Percentiles rank a stretch among this genome's conserved stretches.
Evolutionary conservation across 805 yeast genomes (phyloP).

Genomic region (Brettanomyces bruxellensis): DNA sequence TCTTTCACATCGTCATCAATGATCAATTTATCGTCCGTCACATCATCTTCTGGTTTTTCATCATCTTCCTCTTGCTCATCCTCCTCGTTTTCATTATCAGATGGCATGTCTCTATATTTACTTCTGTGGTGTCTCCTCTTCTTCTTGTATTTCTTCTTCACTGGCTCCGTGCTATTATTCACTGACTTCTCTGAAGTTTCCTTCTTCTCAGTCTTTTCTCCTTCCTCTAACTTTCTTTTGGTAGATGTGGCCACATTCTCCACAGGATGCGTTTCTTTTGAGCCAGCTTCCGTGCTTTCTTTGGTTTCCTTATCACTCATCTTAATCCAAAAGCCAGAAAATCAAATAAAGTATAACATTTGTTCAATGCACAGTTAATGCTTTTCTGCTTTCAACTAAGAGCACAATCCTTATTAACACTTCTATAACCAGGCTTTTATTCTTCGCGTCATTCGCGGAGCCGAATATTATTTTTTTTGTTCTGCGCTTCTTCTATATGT

Average conservation of each 20-base stretch:
- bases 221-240: neutral
- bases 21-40: slow-evolving; percentile 43
- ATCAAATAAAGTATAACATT: no score
- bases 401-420: no score
- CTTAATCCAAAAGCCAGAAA: neutral
- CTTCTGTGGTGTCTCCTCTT: slow-evolving; percentile 16
- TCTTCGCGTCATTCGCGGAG: no score
- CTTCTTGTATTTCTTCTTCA: slow-evolving; percentile 6
- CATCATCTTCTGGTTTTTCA: slow-evolving; percentile 31
- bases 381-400: no score
- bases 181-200: neutral
- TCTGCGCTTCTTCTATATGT: no score
- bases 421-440: no score
- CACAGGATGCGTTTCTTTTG: neutral
- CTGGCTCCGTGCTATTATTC: neutral
- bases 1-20: slow-evolving; percentile 69
- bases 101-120: slow-evolving; percentile 14
- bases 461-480: no score
- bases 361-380: no score
- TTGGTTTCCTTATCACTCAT: slow-evolving; percentile 2
- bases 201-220: neutral
- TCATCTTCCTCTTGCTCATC: slow-evolving; percentile 15
- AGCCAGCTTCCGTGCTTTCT: slow-evolving; percentile 1
- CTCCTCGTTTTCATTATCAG: slow-evolving; percentile 13
- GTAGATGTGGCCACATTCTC: neutral